These are phyloP conservation scores for Astragalus glycyphyllos DNA, from an alignment of 306 rosid genomes.

Conservation along the genomic window DNA sequence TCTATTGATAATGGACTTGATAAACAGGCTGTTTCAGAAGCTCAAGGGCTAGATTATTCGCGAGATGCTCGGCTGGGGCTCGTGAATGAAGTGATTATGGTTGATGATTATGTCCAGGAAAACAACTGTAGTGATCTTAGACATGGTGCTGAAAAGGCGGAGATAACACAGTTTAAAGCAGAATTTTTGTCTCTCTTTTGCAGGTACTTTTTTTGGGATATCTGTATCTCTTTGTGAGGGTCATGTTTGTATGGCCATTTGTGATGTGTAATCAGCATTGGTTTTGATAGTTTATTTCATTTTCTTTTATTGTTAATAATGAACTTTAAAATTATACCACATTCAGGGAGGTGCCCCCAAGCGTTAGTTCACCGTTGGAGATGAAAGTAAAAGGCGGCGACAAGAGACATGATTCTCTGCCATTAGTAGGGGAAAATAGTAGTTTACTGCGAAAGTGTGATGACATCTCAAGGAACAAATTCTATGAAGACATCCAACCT, in stretches of 20 bases:
- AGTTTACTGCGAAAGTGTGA: conserved; percentile 50
- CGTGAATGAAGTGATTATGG: conserved; percentile 30
- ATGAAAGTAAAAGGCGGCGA: conserved; percentile 55
- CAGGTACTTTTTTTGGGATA: conserved; percentile 53
- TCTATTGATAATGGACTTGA: conserved; percentile 47
- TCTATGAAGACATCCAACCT: conserved; percentile 47
- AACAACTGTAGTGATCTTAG: conserved; percentile 38
- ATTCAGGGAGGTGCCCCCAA: conserved; percentile 56
- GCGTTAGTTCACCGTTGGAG: conserved; percentile 48
- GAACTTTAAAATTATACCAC: conserved; percentile 10
- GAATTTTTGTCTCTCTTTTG: conserved; percentile 79
- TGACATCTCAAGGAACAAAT: conserved; percentile 39
- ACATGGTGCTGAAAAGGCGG: conserved; percentile 45
- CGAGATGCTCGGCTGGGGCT: conserved; percentile 37
- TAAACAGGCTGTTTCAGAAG: conserved; percentile 41
- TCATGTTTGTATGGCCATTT: conserved; percentile 27
- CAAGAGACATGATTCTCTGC: conserved; percentile 49
- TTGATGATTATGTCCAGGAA: conserved; percentile 43
- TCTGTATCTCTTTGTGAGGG: conserved; percentile 4
- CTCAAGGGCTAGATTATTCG: conserved; percentile 33
- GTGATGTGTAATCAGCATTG: background rate
- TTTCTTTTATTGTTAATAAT: background rate
- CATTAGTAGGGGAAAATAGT: conserved; percentile 47
- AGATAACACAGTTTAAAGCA: conserved; percentile 63
- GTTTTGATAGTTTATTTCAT: conserved; percentile 11